phyloP scores from a whole-genome alignment of 2,329 filamentous ascomycete genomes.

The Paecilomyces dactylethromorphus region DNA sequence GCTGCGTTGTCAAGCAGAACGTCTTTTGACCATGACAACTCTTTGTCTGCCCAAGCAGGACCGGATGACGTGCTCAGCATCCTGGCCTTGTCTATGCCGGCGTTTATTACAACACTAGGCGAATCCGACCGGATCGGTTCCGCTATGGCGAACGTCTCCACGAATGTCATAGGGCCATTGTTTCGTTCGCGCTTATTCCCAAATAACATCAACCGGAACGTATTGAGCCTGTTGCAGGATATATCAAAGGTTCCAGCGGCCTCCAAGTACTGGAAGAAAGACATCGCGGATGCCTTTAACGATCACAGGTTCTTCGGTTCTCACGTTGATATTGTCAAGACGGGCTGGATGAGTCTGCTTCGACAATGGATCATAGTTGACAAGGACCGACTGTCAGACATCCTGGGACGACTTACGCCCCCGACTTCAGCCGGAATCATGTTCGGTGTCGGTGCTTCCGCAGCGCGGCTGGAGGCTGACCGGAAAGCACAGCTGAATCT shows the following conservation, averaged over 20 bases:
- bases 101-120: constrained; percentile 73
- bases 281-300: constrained; percentile 86
- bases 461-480: constrained; percentile 89
- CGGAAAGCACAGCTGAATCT: constrained; percentile 86
- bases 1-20: constrained; percentile 32
- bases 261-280: constrained; percentile 88
- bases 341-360: constrained; percentile 75
- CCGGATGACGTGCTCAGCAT: constrained; percentile 74
- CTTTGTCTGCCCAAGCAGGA: constrained; percentile 37
- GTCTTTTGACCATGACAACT: constrained; percentile 35
- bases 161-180: constrained; percentile 72
- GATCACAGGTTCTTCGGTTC: constrained; percentile 80
- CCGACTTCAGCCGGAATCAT: constrained; percentile 93
- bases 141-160: constrained; percentile 73
- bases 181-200: constrained; percentile 83
- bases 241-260: constrained; percentile 71
- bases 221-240: constrained; percentile 67
- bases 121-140: constrained; percentile 77
- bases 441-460: constrained; percentile 94
- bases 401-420: constrained; percentile 69
- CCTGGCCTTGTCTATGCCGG: constrained; percentile 70
- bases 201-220: constrained; percentile 67
- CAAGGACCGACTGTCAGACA: constrained; percentile 79
- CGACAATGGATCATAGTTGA: constrained; percentile 79
- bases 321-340: constrained; percentile 56